Percentiles rank a stretch among this genome's conserved stretches.
phyloP scores from a whole-genome alignment of 352 stramenopile species.

The Pythium brachiatum region DNA sequence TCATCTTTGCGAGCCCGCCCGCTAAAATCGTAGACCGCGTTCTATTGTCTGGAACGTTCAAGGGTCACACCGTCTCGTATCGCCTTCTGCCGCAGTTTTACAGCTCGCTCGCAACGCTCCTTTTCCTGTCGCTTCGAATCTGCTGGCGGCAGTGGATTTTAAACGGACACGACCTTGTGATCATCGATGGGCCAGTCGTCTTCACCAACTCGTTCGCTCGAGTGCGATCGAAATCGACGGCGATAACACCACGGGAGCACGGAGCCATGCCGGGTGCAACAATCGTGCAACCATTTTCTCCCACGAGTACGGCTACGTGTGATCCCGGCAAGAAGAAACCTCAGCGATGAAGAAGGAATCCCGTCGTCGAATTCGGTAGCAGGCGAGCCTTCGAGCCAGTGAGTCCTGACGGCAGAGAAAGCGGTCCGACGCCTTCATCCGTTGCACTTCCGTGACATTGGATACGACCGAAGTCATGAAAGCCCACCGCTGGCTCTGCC shows the following conservation, averaged over 20 bases:
- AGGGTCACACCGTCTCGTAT: background rate
- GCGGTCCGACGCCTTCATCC: background rate
- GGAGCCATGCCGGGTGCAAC: background rate
- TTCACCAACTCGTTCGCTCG: slow-evolving; percentile 12
- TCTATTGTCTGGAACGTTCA: background rate
- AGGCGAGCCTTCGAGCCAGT: background rate
- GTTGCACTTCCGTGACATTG: background rate
- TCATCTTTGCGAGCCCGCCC: slow-evolving; percentile 9
- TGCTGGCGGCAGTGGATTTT: background rate
- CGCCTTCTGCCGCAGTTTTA: slow-evolving; percentile 15
- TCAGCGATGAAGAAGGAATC: background rate
- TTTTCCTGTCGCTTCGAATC: slow-evolving; percentile 5
- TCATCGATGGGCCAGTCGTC: slow-evolving; percentile 9
- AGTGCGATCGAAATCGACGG: background rate
- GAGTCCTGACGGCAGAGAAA: background rate
- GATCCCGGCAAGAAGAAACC: background rate
- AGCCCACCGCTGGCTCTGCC: background rate
- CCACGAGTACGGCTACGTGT: background rate
- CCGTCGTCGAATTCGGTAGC: background rate
- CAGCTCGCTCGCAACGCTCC: slow-evolving; percentile 1
- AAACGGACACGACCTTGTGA: background rate
- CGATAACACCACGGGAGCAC: background rate
- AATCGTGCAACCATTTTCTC: background rate
- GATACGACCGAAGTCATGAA: background rate
- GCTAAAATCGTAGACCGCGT: slow-evolving; percentile 7